Conservation (phyloP, 352 stramenopile species). For the Phytophthora brassicae region DNA sequence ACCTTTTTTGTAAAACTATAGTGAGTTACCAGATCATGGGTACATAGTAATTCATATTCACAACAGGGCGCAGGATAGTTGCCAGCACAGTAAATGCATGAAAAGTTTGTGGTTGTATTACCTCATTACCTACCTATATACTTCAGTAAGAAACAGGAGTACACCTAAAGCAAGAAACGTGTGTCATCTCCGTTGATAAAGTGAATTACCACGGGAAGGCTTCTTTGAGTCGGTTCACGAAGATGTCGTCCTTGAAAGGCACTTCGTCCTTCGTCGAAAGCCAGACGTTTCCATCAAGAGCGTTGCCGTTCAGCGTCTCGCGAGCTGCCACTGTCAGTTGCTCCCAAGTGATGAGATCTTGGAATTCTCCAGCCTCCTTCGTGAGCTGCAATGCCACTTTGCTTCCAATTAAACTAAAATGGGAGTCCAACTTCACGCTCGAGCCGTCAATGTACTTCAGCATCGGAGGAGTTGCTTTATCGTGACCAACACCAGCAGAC, state of each 20-base stretch:
- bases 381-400: constrained; percentile 25
- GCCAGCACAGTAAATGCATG: not conserved
- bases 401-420: constrained; percentile 14
- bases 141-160: too few species aligned
- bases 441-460: constrained; percentile 24
- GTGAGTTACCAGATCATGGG: too few species aligned
- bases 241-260: constrained; percentile 21
- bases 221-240: constrained; percentile 5
- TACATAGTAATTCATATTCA: too few species aligned
- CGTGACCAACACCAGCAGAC: constrained; percentile 28
- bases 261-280: constrained; percentile 12
- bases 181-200: not conserved
- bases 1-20: too few species aligned
- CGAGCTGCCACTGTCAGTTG: constrained; percentile 28
- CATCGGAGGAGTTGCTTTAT: constrained; percentile 27
- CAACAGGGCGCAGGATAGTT: too few species aligned
- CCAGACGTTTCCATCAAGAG: constrained; percentile 13
- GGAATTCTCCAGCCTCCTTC: constrained; percentile 19
- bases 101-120: not conserved
- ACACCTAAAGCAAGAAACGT: not conserved
- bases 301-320: constrained; percentile 15
- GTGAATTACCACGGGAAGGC: constrained; percentile 17
- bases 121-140: not conserved
- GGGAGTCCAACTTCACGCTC: constrained; percentile 34
- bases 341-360: constrained; percentile 36